Evolutionary conservation across 2,329 filamentous ascomycete genomes (phyloP), one percentile per base, ranked within the genome.

Genomic region (Diaporthe citri): DNA sequence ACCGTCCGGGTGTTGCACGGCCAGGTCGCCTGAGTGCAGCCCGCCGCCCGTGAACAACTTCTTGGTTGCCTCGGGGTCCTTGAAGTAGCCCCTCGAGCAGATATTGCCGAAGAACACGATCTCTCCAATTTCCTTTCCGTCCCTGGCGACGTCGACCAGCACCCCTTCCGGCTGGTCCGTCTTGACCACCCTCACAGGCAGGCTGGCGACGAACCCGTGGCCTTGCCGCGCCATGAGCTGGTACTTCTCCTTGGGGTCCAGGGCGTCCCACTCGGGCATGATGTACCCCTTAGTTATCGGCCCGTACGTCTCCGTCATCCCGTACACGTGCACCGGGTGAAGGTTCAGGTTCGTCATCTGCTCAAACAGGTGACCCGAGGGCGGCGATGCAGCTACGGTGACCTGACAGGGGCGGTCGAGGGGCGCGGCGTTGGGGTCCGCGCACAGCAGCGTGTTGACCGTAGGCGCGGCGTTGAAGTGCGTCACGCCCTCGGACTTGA

Each of bases 401-500:
- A 99, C 97, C 22, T 92, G 89, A 13, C 98, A 95, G 0, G 92
- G 90, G 1, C 91, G 85, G 0, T 91, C 87, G 0, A 99, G 87
- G 64, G 84, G 89, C 78, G 89, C 90, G 3, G 97, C 96, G 82
- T 95, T 93, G 55, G 92, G 89, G 4, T 94, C 90, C 17, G 93
- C 93, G 81, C 97, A 98, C 3, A 99, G 90, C 0, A 98, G 86
- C 0, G 96, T 99, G 83, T 98, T 98, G 71, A 99, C 97, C 0
- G 97, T 99, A 0, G 97, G 97, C 0, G 96, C 97, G 0, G 96
- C 96, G 81, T 96, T 97, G 86, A 97, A 98, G 84, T 99, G 97
- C 0, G 95, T 98, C 77, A 99, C 93, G 9, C 90, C 88, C 83
- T 98, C 94, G 71, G 95, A 90, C 80, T 95, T 97, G 46, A 99